These are phyloP conservation scores for Termitomyces sp. DNA, from an alignment of 768 basidiomycete species.

Conservation along the genomic window DNA sequence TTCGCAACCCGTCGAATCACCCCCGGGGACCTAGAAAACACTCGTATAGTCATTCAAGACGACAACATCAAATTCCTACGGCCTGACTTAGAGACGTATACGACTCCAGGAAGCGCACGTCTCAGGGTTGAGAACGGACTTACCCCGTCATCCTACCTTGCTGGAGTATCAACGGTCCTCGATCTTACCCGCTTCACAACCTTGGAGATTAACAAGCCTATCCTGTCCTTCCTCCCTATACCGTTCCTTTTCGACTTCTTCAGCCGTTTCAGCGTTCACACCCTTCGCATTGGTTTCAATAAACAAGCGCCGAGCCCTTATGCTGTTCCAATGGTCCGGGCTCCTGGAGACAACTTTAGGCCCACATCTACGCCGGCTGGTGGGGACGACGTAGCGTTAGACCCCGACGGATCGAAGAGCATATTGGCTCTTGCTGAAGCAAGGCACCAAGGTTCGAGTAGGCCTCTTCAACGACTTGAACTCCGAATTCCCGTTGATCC, in stretches of 20 bases:
- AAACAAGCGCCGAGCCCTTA: constrained; percentile 5
- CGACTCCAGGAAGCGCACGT: constrained; percentile 5
- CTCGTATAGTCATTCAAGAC: not conserved
- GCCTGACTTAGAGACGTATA: not conserved
- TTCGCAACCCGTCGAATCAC: not conserved
- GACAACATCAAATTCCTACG: constrained; percentile 1
- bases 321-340: not conserved
- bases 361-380: not conserved
- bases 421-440: not conserved
- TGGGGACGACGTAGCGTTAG: not conserved
- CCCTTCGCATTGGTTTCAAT: not conserved
- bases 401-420: not conserved
- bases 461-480: not conserved
- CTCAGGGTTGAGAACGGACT: not conserved
- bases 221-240: not conserved
- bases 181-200: constrained; percentile 1
- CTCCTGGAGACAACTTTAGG: not conserved
- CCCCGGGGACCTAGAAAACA: not conserved
- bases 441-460: not conserved
- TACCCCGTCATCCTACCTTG: not conserved
- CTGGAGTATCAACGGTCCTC: not conserved
- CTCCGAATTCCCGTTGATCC: not conserved
- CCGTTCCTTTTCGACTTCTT: not conserved
- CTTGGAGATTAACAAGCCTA: constrained; percentile 1
- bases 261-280: not conserved